A percentile compares a stretch with the other conserved stretches of the same genome.
These are phyloP conservation scores for Malus orientalis DNA, from an alignment of 306 rosid species.

Conservation along the genomic window DNA sequence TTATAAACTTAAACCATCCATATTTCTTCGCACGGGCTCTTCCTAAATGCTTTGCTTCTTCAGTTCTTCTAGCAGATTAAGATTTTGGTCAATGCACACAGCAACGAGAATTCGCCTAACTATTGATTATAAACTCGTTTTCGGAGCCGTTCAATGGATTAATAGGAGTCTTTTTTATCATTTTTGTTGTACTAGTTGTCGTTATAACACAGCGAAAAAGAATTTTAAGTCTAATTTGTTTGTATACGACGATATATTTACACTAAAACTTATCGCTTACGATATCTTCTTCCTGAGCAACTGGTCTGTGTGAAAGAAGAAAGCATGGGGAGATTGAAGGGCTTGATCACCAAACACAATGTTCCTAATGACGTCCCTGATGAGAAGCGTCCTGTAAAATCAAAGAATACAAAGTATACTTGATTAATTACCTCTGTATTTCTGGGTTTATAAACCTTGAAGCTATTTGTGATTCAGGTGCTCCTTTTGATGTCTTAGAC, in stretches of 20 bases:
- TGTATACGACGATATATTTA: too few relatives aligned
- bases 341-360: constrained; percentile 71
- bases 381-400: constrained; percentile 41
- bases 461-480: neutral
- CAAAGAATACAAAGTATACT: constrained; percentile 67
- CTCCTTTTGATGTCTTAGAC: neutral
- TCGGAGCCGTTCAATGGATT: too few relatives aligned
- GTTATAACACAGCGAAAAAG: too few relatives aligned
- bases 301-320: constrained; percentile 55
- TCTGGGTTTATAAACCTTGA: neutral
- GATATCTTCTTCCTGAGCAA: constrained; percentile 44
- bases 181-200: too few relatives aligned
- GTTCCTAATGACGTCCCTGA: constrained; percentile 76
- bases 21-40: neutral
- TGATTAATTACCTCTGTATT: constrained; percentile 12
- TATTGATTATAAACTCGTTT: too few relatives aligned
- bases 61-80: neutral
- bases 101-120: neutral
- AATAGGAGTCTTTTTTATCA: too few relatives aligned
- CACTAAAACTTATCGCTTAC: too few relatives aligned
- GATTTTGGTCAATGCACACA: neutral
- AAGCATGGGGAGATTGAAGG: constrained; percentile 69
- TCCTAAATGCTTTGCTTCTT: neutral
- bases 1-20: neutral
- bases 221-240: too few relatives aligned